A percentile compares a stretch with the other conserved stretches of the same genome.
These are phyloP conservation scores for Apiotrichum sp. DNA, from an alignment of 1,284 basidiomycete genomes.

Conservation along the genomic window DNA sequence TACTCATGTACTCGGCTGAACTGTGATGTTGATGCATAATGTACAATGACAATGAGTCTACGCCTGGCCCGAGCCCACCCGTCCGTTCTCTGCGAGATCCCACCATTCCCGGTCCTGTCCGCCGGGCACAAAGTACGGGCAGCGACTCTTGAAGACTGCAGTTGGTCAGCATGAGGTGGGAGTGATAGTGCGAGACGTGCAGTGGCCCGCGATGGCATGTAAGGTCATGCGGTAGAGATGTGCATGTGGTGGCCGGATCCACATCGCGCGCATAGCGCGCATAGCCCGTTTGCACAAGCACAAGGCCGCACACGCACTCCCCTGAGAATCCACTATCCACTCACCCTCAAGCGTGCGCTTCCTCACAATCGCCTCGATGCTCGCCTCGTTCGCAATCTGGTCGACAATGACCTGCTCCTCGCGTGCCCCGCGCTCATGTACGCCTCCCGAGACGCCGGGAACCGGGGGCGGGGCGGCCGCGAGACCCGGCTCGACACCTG, in stretches of 20 bases:
- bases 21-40: background rate
- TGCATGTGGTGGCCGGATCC: too few relatives aligned
- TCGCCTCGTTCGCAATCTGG: slow-evolving; percentile 70
- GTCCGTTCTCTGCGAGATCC: slow-evolving; percentile 50
- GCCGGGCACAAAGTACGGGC: slow-evolving; percentile 72
- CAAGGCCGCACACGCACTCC: too few relatives aligned
- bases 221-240: too few relatives aligned
- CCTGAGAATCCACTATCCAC: slow-evolving; percentile 41
- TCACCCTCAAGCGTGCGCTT: slow-evolving; percentile 70
- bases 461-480: slow-evolving; percentile 2
- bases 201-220: too few relatives aligned
- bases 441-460: slow-evolving; percentile 22
- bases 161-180: background rate
- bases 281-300: too few relatives aligned
- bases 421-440: slow-evolving; percentile 56
- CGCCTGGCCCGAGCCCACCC: slow-evolving; percentile 1
- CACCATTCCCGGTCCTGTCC: slow-evolving; percentile 64
- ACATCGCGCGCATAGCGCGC: too few relatives aligned
- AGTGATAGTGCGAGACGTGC: background rate
- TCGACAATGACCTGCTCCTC: slow-evolving; percentile 70
- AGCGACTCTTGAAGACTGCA: slow-evolving; percentile 71
- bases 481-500: slow-evolving; percentile 15
- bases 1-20: too few relatives aligned
- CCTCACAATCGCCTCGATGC: slow-evolving; percentile 71
- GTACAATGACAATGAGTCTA: too few relatives aligned